Evolutionary conservation across 2,329 filamentous ascomycete genomes (phyloP).

Genomic region (Mycosphaerella arachidis): DNA sequence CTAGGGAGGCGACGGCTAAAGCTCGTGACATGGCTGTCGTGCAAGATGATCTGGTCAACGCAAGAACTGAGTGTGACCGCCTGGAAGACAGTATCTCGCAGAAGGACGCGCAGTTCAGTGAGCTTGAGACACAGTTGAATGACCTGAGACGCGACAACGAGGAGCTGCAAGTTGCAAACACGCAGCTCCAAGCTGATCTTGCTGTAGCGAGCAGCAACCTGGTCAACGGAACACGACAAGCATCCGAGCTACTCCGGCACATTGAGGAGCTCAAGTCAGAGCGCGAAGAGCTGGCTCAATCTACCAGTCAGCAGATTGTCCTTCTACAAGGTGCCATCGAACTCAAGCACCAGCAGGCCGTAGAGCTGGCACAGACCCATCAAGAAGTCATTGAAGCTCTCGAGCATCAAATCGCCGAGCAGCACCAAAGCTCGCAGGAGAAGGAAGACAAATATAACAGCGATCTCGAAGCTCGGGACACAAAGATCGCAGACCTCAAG

Average conservation of each 20-base stretch:
- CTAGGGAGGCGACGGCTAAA: slow-evolving; percentile 2
- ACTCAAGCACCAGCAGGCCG: slow-evolving; percentile 14
- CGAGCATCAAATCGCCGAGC: slow-evolving; percentile 1
- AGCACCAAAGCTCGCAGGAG: slow-evolving; percentile 1
- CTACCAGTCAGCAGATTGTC: slow-evolving; percentile 32
- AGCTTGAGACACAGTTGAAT: slow-evolving; percentile 6
- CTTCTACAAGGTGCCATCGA: slow-evolving; percentile 36
- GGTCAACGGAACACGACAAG: slow-evolving; percentile 8
- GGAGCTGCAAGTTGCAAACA: slow-evolving; percentile 6
- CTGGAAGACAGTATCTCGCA: slow-evolving; percentile 4
- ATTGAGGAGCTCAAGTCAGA: slow-evolving; percentile 11
- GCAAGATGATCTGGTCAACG: slow-evolving; percentile 9
- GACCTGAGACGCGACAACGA: background rate
- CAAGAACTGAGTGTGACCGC: slow-evolving; percentile 10
- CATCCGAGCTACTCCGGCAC: slow-evolving; percentile 14
- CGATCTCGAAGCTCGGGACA: slow-evolving; percentile 11
- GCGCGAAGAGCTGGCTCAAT: background rate
- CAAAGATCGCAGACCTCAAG: slow-evolving; percentile 21
- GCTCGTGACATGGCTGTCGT: background rate
- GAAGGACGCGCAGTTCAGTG: background rate
- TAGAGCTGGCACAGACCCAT: background rate
- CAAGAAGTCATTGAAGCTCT: slow-evolving; percentile 1
- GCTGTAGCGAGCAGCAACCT: slow-evolving; percentile 5
- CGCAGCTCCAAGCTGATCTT: slow-evolving; percentile 16
- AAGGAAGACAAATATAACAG: slow-evolving; percentile 1